A percentile compares a stretch with the other conserved stretches of the same genome.
Evolutionary conservation across 306 rosid species (phyloP).

Genomic region (Pueraria montana): DNA sequence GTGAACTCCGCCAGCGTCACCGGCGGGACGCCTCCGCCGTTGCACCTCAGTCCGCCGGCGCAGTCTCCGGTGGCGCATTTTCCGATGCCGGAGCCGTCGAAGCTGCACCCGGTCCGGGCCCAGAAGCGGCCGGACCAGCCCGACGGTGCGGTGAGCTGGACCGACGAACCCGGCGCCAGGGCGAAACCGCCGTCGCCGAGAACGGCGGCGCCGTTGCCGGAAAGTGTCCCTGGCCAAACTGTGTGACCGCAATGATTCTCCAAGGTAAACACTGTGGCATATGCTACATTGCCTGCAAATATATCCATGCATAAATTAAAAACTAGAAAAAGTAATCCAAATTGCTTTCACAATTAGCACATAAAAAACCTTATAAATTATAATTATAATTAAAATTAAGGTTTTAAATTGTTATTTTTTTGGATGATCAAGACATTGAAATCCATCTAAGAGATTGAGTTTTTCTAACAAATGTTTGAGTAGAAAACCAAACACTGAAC

Average conservation of each 20-base stretch:
- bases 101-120: slow-evolving; percentile 82
- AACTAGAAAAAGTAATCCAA: not conserved
- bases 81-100: slow-evolving; percentile 68
- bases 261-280: slow-evolving; percentile 64
- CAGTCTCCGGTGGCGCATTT: slow-evolving; percentile 77
- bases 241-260: slow-evolving; percentile 72
- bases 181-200: slow-evolving; percentile 77
- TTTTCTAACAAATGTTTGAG: too few species aligned
- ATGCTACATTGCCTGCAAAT: slow-evolving; percentile 56
- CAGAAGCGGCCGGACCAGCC: slow-evolving; percentile 97
- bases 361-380: not conserved
- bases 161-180: slow-evolving; percentile 54
- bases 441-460: too few species aligned
- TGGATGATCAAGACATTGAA: too few species aligned
- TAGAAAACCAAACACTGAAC: too few species aligned
- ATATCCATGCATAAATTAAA: not conserved
- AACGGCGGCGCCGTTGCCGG: slow-evolving; percentile 66
- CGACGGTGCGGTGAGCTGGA: slow-evolving; percentile 59
- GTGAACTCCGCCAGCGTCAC: slow-evolving; percentile 83
- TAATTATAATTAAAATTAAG: not conserved
- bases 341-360: not conserved
- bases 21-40: slow-evolving; percentile 69
- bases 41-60: slow-evolving; percentile 63
- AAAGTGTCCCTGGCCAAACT: slow-evolving; percentile 86
- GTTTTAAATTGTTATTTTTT: not conserved